A percentile compares a stretch with the other conserved stretches of the same genome.
Evolutionary conservation across 352 stramenopile genomes (phyloP).

Genomic region (Pilasporangium apinafurcum): DNA sequence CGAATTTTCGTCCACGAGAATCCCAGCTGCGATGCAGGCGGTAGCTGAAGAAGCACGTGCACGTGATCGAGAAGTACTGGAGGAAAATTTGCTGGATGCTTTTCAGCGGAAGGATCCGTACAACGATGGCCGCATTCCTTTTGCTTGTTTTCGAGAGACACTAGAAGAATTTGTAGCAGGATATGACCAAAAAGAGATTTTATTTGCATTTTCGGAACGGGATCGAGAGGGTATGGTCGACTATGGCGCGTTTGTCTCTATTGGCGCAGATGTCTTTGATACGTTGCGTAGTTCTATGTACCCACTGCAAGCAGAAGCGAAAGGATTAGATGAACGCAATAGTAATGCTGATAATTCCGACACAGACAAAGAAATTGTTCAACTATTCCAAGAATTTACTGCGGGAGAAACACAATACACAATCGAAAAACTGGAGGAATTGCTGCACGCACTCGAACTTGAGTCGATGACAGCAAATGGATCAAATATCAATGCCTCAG

Average conservation of each 20-base stretch:
- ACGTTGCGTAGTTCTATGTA: slow-evolving; percentile 13
- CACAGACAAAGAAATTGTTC: too few species aligned
- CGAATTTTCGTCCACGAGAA: slow-evolving; percentile 54
- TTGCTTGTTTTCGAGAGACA: slow-evolving; percentile 36
- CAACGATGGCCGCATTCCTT: slow-evolving; percentile 49
- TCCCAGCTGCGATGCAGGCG: slow-evolving; percentile 30
- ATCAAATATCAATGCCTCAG: slow-evolving; percentile 9
- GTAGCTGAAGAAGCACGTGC: slow-evolving; percentile 27
- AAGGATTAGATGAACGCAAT: slow-evolving; percentile 3
- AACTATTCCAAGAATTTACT: slow-evolving; percentile 18
- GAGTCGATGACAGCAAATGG: slow-evolving; percentile 12
- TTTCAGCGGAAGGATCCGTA: slow-evolving; percentile 60
- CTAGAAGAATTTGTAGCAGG: too few species aligned
- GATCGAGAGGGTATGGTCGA: slow-evolving; percentile 59
- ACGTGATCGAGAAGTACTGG: slow-evolving; percentile 28
- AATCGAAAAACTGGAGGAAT: slow-evolving; percentile 26
- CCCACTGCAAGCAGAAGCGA: slow-evolving; percentile 4
- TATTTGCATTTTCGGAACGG: slow-evolving; percentile 42
- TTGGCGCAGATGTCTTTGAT: slow-evolving; percentile 44
- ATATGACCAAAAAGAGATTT: slow-evolving; percentile 31
- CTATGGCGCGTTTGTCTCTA: slow-evolving; percentile 36
- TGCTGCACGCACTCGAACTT: slow-evolving; percentile 21
- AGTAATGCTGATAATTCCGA: slow-evolving; percentile 16
- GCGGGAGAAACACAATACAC: slow-evolving; percentile 29
- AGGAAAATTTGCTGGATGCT: slow-evolving; percentile 51